A percentile compares a stretch with the other conserved stretches of the same genome.
Conservation (phyloP, 1,139 yeast species). For the Saccharomycopsis hybrid region DNA sequence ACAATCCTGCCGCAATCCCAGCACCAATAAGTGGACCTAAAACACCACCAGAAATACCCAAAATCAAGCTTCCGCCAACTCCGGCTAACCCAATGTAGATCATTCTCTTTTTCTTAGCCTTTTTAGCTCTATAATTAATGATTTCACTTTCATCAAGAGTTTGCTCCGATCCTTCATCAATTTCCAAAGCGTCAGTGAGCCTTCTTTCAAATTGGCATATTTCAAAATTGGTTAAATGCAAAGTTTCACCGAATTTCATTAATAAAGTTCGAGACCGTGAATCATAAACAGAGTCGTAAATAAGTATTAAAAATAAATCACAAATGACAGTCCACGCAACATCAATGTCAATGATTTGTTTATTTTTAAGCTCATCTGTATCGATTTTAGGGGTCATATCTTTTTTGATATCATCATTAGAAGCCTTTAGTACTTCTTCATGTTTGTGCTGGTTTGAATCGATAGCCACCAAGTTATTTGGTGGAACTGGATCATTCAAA, state of each 20-base stretch:
- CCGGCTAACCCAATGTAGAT: constrained; percentile 94
- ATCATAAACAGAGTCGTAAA: constrained; percentile 86
- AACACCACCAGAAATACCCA: constrained; percentile 92
- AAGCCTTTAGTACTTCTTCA: constrained; percentile 4
- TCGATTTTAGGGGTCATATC: not conserved
- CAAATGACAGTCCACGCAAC: constrained; percentile 91
- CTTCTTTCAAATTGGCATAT: constrained; percentile 85
- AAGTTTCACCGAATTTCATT: constrained; percentile 52
- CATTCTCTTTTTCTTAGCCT: constrained; percentile 58
- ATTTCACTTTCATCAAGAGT: constrained; percentile 69
- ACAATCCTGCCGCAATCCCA: constrained; percentile 93
- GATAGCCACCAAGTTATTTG: not conserved
- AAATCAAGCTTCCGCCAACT: constrained; percentile 91
- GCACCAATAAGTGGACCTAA: constrained; percentile 98
- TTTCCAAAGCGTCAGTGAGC: constrained; percentile 81
- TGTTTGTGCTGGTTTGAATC: constrained; percentile 21
- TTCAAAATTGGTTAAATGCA: constrained; percentile 58
- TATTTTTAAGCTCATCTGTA: constrained; percentile 25
- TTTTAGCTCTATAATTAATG: constrained; percentile 62
- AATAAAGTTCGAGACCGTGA: constrained; percentile 78
- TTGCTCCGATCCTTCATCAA: constrained; percentile 71
- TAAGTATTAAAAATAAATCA: constrained; percentile 72
- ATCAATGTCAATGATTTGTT: constrained; percentile 53
- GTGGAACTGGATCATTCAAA: not conserved
- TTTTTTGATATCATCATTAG: constrained; percentile 20